Evolutionary conservation across 2,329 filamentous ascomycete species (phyloP).

Genomic region (Aspergillus flavus): DNA sequence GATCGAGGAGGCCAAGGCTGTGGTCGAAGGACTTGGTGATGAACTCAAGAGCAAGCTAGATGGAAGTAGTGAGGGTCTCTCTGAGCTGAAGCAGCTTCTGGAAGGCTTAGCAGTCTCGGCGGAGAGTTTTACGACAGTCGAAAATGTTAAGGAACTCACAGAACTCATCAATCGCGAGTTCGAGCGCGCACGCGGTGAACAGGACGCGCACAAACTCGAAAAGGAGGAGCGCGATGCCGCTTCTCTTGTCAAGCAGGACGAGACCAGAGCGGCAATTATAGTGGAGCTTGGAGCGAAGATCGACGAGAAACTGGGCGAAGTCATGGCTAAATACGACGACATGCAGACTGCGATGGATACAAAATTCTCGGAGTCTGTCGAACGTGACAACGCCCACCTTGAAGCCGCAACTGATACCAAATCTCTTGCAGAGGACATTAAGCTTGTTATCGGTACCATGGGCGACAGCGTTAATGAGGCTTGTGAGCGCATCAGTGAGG

Average conservation of each 20-base stretch:
- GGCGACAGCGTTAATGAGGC: conserved; percentile 79
- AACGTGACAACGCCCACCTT: conserved; percentile 71
- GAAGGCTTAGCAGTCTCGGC: conserved; percentile 69
- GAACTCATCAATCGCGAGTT: conserved; percentile 83
- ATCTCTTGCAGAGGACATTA: conserved; percentile 81
- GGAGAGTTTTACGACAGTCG: conserved; percentile 49
- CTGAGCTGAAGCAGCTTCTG: conserved; percentile 59
- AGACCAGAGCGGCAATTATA: conserved; percentile 58
- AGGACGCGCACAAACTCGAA: conserved; percentile 80
- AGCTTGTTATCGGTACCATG: conserved; percentile 80
- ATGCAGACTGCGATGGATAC: conserved; percentile 75
- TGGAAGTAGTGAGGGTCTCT: conserved; percentile 69
- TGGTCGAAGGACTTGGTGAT: conserved; percentile 77
- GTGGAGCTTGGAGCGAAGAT: conserved; percentile 59
- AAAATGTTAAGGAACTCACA: conserved; percentile 71
- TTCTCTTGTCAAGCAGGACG: conserved; percentile 61
- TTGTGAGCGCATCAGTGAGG: conserved; percentile 82
- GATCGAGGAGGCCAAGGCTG: conserved; percentile 74
- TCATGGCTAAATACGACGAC: conserved; percentile 87
- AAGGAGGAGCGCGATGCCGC: conserved; percentile 63
- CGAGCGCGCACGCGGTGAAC: conserved; percentile 78
- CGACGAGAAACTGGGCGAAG: conserved; percentile 77
- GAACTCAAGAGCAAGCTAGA: conserved; percentile 76
- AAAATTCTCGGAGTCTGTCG: conserved; percentile 71
- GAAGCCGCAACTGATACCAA: conserved; percentile 75